These are phyloP conservation scores for Tubosaeta sp. DNA, from an alignment of 768 basidiomycete species.

Conservation along the genomic window DNA sequence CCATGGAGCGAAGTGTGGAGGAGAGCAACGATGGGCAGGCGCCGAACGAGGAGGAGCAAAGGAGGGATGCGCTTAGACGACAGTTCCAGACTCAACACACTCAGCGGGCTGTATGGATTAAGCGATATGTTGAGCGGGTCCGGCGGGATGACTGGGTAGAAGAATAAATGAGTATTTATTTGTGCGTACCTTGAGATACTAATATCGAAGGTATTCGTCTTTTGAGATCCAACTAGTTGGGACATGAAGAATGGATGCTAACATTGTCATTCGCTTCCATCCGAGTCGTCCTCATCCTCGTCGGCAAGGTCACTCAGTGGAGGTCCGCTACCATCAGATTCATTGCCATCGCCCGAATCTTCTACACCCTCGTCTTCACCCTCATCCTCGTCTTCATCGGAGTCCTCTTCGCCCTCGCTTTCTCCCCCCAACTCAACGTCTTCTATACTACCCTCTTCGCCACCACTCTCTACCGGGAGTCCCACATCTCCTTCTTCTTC, in stretches of 20 bases:
- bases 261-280: constrained; percentile 44
- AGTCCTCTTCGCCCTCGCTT: constrained; percentile 44
- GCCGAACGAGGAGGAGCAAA: constrained; percentile 31
- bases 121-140: constrained; percentile 61
- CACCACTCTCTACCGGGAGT: constrained; percentile 57
- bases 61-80: constrained; percentile 30
- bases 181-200: not conserved
- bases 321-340: constrained; percentile 37
- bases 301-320: constrained; percentile 52
- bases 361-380: constrained; percentile 38
- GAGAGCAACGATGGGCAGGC: constrained; percentile 28
- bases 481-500: constrained; percentile 62
- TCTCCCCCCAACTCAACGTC: constrained; percentile 71
- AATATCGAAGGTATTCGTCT: not conserved
- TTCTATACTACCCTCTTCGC: constrained; percentile 73
- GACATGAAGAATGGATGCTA: not conserved
- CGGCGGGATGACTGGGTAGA: constrained; percentile 66
- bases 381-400: constrained; percentile 34
- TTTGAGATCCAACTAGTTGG: not conserved
- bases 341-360: constrained; percentile 39
- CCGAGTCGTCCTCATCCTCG: constrained; percentile 53
- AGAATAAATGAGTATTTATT: constrained; percentile 35
- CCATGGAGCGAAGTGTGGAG: constrained; percentile 24
- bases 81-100: constrained; percentile 47
- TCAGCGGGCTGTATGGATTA: constrained; percentile 58